Percentiles rank a stretch among this genome's conserved stretches.
Evolutionary conservation across 2,329 filamentous ascomycete species (phyloP).

Genomic region (Zelopaecilomyces penicillatus): DNA sequence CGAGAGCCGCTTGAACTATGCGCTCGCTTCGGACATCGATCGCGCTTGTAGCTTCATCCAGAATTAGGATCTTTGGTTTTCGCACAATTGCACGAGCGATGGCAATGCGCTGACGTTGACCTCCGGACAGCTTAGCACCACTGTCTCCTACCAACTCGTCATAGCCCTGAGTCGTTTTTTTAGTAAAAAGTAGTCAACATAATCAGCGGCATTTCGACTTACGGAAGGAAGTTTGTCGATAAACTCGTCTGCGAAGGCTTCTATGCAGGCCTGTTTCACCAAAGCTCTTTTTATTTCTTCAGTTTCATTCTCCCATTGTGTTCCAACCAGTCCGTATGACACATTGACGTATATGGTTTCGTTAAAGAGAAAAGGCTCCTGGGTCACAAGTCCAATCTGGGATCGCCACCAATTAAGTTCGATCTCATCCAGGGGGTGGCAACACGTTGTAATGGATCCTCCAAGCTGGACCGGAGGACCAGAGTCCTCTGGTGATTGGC

Average conservation of each 20-base stretch:
- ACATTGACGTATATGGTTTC: slow-evolving; percentile 57
- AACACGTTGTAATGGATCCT: slow-evolving; percentile 42
- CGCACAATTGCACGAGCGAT: slow-evolving; percentile 69
- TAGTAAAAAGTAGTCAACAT: slow-evolving; percentile 5
- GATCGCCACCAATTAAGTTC: slow-evolving; percentile 56
- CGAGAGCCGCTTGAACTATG: slow-evolving; percentile 57
- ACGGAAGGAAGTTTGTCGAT: slow-evolving; percentile 53
- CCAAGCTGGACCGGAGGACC: slow-evolving; percentile 38
- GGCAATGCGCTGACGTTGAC: slow-evolving; percentile 75
- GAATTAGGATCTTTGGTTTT: slow-evolving; percentile 60
- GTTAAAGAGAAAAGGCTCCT: slow-evolving; percentile 62
- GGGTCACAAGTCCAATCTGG: slow-evolving; percentile 58
- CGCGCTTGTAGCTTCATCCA: slow-evolving; percentile 71
- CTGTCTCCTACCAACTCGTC: slow-evolving; percentile 67
- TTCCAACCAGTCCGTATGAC: slow-evolving; percentile 47
- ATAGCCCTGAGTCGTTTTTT: slow-evolving; percentile 44
- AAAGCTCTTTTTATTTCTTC: slow-evolving; percentile 49
- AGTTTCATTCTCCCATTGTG: slow-evolving; percentile 42
- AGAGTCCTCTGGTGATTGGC: slow-evolving; percentile 26
- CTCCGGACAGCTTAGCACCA: slow-evolving; percentile 72
- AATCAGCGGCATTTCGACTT: slow-evolving; percentile 11
- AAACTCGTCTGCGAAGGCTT: slow-evolving; percentile 63
- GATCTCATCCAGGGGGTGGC: slow-evolving; percentile 45
- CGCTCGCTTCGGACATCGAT: slow-evolving; percentile 46
- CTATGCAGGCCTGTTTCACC: slow-evolving; percentile 55